Evolutionary conservation across 75 land plant species (phyloP).

Genomic region (Gnetum montanum): DNA sequence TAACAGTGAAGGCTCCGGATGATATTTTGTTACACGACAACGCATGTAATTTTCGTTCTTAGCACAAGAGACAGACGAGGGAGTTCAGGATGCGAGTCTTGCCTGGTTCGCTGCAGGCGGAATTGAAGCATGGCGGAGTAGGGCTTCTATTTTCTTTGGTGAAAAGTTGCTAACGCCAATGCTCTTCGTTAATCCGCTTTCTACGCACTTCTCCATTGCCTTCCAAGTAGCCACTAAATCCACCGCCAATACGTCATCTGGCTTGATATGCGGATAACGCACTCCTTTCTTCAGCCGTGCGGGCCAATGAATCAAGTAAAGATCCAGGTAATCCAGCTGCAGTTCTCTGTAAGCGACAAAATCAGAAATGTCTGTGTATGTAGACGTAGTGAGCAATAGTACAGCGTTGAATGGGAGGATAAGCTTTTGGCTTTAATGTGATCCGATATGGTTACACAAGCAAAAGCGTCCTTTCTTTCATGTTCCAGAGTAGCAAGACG

Average conservation of each 20-base stretch:
- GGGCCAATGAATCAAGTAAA: constrained; percentile 34
- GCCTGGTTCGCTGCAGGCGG: constrained; percentile 26
- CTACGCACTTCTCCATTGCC: constrained; percentile 17
- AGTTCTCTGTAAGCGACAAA: constrained; percentile 9
- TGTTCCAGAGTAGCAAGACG: not conserved
- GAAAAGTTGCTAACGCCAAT: constrained; percentile 23
- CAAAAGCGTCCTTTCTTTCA: not conserved
- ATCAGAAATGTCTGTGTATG: not conserved
- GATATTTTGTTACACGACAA: too few species aligned
- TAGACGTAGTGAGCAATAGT: not conserved
- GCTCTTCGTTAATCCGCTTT: not conserved
- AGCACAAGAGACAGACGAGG: too few species aligned
- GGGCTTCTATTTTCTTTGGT: constrained; percentile 10
- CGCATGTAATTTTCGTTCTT: too few species aligned
- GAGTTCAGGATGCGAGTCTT: too few species aligned
- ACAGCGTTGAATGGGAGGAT: not conserved
- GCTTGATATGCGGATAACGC: not conserved
- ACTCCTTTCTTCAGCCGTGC: constrained; percentile 9
- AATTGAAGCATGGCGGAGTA: constrained; percentile 12
- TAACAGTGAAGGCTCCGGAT: too few species aligned
- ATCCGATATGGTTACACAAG: not conserved
- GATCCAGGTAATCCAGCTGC: constrained; percentile 32
- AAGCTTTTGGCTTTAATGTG: not conserved
- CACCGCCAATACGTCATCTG: constrained; percentile 13
- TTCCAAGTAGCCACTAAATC: constrained; percentile 19